These are phyloP conservation scores for Xylariales sp. DNA, from an alignment of 2,329 filamentous ascomycete species.

Conservation along the genomic window DNA sequence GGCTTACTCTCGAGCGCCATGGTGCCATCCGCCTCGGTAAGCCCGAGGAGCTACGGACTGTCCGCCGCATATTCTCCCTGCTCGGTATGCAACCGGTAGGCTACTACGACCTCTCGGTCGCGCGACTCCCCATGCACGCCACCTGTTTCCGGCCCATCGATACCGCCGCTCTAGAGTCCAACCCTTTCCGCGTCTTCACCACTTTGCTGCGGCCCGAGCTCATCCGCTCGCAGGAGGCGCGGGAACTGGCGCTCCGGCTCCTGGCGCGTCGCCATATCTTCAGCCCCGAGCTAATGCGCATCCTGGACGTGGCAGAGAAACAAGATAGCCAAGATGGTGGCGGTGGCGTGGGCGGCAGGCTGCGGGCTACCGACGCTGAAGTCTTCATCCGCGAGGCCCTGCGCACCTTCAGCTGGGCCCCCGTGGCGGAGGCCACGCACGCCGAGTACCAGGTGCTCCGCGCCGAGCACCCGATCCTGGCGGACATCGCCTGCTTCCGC, in stretches of 20 bases:
- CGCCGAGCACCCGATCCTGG: conserved; percentile 38
- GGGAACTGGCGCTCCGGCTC: conserved; percentile 25
- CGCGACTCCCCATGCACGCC: conserved; percentile 45
- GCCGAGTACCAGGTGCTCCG: conserved; percentile 37
- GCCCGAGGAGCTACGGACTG: conserved; percentile 27
- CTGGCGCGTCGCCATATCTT: conserved; percentile 37
- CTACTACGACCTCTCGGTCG: conserved; percentile 45
- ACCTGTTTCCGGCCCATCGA: conserved; percentile 43
- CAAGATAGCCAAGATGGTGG: too few species aligned
- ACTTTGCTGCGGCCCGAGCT: conserved; percentile 37
- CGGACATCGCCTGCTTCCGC: conserved; percentile 28
- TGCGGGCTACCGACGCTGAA: conserved; percentile 24
- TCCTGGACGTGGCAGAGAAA: conserved; percentile 30
- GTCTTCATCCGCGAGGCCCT: conserved; percentile 38
- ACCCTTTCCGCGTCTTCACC: conserved; percentile 42
- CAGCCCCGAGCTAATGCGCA: conserved; percentile 26
- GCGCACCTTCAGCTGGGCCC: conserved; percentile 44
- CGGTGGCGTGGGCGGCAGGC: too few species aligned
- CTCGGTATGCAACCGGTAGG: conserved; percentile 45
- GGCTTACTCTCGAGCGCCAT: conserved; percentile 16
- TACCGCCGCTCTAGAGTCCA: conserved; percentile 25
- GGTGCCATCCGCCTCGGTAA: conserved; percentile 36
- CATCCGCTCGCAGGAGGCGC: conserved; percentile 24
- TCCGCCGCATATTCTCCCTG: conserved; percentile 37
- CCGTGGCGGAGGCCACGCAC: conserved; percentile 31